Conservation (phyloP, 148 eudicot species). For the Chenopodium suecicum region DNA sequence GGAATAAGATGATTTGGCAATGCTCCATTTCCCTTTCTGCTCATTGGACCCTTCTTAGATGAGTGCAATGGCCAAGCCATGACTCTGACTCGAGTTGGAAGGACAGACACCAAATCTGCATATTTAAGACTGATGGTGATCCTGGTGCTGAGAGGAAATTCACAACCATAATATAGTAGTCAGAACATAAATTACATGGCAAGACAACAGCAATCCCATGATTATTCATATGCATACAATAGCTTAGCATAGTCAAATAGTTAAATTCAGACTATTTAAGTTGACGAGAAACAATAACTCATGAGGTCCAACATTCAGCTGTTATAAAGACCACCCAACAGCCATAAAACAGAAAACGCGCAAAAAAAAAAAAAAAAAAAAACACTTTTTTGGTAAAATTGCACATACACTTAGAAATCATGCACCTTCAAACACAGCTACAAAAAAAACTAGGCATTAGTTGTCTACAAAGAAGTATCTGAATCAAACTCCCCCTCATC, state of each 20-base stretch:
- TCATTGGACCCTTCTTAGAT: conserved; percentile 37
- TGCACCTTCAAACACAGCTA: background rate
- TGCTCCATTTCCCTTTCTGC: conserved; percentile 42
- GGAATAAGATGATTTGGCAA: conserved; percentile 53
- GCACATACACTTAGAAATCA: background rate
- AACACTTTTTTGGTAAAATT: background rate
- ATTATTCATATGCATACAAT: background rate
- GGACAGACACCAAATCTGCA: conserved; percentile 70
- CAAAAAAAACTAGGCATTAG: background rate
- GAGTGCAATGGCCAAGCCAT: conserved; percentile 81
- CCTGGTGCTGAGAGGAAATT: conserved; percentile 51
- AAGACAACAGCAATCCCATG: background rate
- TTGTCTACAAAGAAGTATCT: background rate
- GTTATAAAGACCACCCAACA: background rate
- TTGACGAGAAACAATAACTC: background rate
- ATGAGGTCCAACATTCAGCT: background rate
- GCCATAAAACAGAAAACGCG: background rate
- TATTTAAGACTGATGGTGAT: conserved; percentile 79
- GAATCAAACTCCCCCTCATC: background rate
- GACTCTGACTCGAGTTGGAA: conserved; percentile 80
- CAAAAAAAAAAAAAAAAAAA: no score
- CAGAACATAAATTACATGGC: conserved; percentile 10
- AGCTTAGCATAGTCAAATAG: background rate
- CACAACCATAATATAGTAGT: conserved; percentile 10
- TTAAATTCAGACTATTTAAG: background rate